Conservation (phyloP, 306 rosid genomes). For the Gynostemma pentaphyllum region DNA sequence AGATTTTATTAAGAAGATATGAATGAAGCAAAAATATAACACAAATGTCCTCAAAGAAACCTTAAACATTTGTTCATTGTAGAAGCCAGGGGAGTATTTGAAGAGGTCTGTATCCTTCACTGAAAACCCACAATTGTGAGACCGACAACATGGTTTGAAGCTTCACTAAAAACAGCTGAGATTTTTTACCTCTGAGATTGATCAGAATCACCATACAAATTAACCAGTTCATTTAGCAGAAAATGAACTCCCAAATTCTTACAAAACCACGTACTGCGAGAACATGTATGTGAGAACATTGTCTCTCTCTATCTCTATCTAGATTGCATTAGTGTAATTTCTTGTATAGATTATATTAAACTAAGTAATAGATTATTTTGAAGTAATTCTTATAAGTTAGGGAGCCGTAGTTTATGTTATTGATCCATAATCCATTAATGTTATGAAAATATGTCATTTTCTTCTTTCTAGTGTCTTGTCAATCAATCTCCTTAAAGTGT, state of each 20-base stretch:
- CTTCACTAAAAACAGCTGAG: slow-evolving; percentile 58
- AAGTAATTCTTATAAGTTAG: too few species aligned
- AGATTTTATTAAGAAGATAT: background rate
- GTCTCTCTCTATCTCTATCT: too few species aligned
- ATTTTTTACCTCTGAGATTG: slow-evolving; percentile 73
- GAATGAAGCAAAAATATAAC: background rate
- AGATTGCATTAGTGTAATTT: too few species aligned
- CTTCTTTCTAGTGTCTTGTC: too few species aligned
- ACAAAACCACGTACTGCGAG: slow-evolving; percentile 62
- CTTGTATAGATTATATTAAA: too few species aligned
- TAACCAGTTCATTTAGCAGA: slow-evolving; percentile 71
- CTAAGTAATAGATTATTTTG: too few species aligned
- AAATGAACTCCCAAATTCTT: slow-evolving; percentile 62
- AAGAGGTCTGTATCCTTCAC: slow-evolving; percentile 76
- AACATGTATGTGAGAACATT: too few species aligned
- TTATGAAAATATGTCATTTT: too few species aligned
- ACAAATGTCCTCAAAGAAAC: slow-evolving; percentile 19
- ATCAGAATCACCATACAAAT: slow-evolving; percentile 76
- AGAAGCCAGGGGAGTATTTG: slow-evolving; percentile 80
- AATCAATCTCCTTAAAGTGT: too few species aligned
- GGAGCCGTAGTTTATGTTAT: too few species aligned
- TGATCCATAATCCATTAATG: too few species aligned
- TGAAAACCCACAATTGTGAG: slow-evolving; percentile 90
- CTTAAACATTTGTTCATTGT: slow-evolving; percentile 74
- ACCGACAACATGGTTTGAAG: slow-evolving; percentile 54